A percentile compares a stretch with the other conserved stretches of the same genome.
phyloP scores from a whole-genome alignment of 140 eudicot genomes.

The Senecio squalidus region DNA sequence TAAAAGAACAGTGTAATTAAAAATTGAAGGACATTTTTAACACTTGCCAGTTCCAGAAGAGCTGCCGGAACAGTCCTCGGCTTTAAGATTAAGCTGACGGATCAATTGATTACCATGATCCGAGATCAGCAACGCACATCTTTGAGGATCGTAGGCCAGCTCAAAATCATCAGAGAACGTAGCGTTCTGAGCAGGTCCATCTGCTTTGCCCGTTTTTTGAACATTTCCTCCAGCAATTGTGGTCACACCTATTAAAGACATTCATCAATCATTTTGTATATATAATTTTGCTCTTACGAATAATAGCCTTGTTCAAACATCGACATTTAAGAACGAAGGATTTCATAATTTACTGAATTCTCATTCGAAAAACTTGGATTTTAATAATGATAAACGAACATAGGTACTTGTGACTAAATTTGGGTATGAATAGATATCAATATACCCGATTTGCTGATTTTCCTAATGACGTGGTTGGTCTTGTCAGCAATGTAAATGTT shows the following conservation, averaged over 20 bases:
- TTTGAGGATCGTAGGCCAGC: conserved; percentile 52
- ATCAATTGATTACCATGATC: conserved; percentile 75
- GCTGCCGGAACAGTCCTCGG: conserved; percentile 44
- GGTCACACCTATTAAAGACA: conserved; percentile 57
- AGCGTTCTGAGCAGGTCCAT: conserved; percentile 81
- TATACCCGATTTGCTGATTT: conserved; percentile 71
- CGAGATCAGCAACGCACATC: conserved; percentile 70
- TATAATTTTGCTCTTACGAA: no score
- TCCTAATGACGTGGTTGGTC: conserved; percentile 60
- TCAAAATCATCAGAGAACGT: conserved; percentile 71
- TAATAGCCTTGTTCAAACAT: no score
- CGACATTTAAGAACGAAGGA: no score
- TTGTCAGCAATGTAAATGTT: conserved; percentile 82
- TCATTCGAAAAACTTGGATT: no score
- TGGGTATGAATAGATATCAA: neutral
- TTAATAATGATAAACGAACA: no score
- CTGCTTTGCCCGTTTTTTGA: conserved; percentile 51
- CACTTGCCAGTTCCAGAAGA: conserved; percentile 52
- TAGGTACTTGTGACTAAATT: neutral
- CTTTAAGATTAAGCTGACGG: conserved; percentile 67
- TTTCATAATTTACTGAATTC: no score
- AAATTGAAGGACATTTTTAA: conserved; percentile 9
- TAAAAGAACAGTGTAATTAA: neutral
- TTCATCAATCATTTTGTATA: no score
- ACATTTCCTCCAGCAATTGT: conserved; percentile 83